These are phyloP conservation scores for Adansonia digitata DNA, from an alignment of 345 rosid species.

Conservation along the genomic window DNA sequence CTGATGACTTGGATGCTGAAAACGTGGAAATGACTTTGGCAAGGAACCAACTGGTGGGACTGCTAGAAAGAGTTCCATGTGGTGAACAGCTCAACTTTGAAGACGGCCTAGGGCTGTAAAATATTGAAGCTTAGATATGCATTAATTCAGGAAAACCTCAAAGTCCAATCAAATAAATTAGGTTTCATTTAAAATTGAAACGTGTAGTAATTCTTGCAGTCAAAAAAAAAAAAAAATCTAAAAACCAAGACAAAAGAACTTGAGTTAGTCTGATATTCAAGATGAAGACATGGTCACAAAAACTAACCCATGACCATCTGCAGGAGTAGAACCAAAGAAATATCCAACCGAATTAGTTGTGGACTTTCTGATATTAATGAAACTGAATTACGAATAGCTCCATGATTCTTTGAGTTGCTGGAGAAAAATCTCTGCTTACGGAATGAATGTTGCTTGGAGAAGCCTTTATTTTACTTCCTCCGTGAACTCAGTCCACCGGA, in stretches of 20 bases:
- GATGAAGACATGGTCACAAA: conserved; percentile 13
- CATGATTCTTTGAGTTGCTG: conserved; percentile 71
- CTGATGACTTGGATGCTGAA: conserved; percentile 96
- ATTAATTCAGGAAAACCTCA: conserved; percentile 6
- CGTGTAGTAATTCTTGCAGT: background rate
- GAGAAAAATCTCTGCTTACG: conserved; percentile 78
- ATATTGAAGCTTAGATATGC: conserved; percentile 1
- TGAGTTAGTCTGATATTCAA: background rate
- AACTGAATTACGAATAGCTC: conserved; percentile 39
- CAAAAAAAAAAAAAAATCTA: background rate
- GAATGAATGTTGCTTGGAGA: conserved; percentile 53
- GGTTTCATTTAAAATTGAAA: background rate
- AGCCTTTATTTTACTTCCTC: conserved; percentile 61
- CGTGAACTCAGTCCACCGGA: conserved; percentile 40
- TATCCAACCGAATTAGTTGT: conserved; percentile 87
- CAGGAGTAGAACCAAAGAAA: conserved; percentile 95
- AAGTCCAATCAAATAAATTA: background rate
- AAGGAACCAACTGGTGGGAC: conserved; percentile 96
- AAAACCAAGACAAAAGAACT: background rate
- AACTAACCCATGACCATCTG: conserved; percentile 82
- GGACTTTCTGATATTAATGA: conserved; percentile 83
- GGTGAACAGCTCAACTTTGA: conserved; percentile 83
- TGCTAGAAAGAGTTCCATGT: conserved; percentile 55
- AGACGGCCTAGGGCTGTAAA: conserved; percentile 50
- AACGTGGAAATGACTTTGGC: conserved; percentile 88